Conservation (phyloP, 2,329 filamentous ascomycete genomes). For the Fonsecaea pugnacius region DNA sequence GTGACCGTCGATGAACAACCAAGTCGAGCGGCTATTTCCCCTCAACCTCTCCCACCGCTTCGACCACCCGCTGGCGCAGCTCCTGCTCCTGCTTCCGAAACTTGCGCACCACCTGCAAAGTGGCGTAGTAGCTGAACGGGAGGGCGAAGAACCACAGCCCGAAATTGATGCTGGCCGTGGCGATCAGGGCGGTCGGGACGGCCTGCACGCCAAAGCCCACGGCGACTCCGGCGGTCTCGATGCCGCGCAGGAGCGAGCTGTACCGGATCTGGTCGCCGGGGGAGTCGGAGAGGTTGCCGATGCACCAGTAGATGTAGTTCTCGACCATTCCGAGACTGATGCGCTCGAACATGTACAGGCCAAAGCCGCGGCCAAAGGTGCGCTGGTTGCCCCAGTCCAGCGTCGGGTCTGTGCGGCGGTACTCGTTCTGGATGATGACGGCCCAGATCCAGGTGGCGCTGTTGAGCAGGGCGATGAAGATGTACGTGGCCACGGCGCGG, state of each 20-base stretch:
- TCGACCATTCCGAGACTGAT: slow-evolving; percentile 49
- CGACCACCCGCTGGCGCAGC: neutral
- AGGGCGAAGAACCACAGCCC: slow-evolving; percentile 50
- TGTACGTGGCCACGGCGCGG: slow-evolving; percentile 48
- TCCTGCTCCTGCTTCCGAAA: slow-evolving; percentile 42
- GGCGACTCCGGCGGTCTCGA: slow-evolving; percentile 50
- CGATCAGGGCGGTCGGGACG: slow-evolving; percentile 50
- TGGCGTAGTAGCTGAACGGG: slow-evolving; percentile 53
- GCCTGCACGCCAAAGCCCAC: slow-evolving; percentile 53
- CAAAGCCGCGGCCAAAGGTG: slow-evolving; percentile 50
- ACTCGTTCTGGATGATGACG: slow-evolving; percentile 54
- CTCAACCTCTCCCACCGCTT: neutral
- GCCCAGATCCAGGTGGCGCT: slow-evolving; percentile 55
- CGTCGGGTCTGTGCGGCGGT: slow-evolving; percentile 48
- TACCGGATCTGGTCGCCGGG: slow-evolving; percentile 53
- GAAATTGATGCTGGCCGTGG: slow-evolving; percentile 52
- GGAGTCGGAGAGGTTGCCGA: slow-evolving; percentile 52
- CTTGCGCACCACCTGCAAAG: slow-evolving; percentile 48
- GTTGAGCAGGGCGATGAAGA: slow-evolving; percentile 50
- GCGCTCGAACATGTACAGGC: slow-evolving; percentile 50
- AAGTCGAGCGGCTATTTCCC: neutral
- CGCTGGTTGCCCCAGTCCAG: slow-evolving; percentile 52
- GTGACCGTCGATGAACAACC: neutral
- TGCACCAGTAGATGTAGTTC: slow-evolving; percentile 56
- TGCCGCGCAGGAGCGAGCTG: slow-evolving; percentile 50